Evolutionary conservation across 768 basidiomycete species (phyloP).

Genomic region (Xerocomus spinulosus): DNA sequence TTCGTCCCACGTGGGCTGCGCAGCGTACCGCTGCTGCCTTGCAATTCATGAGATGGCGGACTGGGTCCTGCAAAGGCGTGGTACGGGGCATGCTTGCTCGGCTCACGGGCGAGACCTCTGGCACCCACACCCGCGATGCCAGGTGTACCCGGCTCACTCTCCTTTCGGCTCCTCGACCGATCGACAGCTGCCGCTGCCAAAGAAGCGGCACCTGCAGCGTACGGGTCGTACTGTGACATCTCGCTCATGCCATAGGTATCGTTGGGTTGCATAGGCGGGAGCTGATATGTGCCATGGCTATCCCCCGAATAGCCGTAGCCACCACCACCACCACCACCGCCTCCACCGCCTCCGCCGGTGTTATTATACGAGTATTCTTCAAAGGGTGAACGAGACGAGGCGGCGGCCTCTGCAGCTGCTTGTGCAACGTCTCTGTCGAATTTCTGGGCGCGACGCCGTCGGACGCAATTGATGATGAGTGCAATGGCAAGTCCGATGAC

Average conservation of each 20-base stretch:
- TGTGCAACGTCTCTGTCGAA: constrained; percentile 74
- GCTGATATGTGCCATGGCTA: constrained; percentile 54
- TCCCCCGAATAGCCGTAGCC: constrained; percentile 43
- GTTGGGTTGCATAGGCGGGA: constrained; percentile 39
- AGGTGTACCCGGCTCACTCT: constrained; percentile 33
- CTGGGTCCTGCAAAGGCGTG: constrained; percentile 36
- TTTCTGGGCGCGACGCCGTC: constrained; percentile 57
- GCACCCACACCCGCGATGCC: constrained; percentile 38
- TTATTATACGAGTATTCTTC: constrained; percentile 40
- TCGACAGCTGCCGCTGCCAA: constrained; percentile 21
- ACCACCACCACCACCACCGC: constrained; percentile 22
- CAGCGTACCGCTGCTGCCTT: constrained; percentile 9
- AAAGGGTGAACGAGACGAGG: constrained; percentile 46
- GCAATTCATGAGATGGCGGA: constrained; percentile 17
- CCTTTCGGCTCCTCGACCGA: constrained; percentile 24
- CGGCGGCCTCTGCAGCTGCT: constrained; percentile 62
- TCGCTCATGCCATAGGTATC: constrained; percentile 54
- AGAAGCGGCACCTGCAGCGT: constrained; percentile 21
- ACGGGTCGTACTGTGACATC: constrained; percentile 37
- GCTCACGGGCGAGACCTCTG: constrained; percentile 28
- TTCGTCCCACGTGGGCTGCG: constrained; percentile 21
- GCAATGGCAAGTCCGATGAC: constrained; percentile 47
- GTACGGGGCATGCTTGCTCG: constrained; percentile 33
- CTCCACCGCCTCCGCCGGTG: constrained; percentile 17
- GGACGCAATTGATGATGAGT: constrained; percentile 47